These are phyloP conservation scores for Sporothrix curviconia DNA, from an alignment of 2,329 filamentous ascomycete genomes.

Conservation along the genomic window DNA sequence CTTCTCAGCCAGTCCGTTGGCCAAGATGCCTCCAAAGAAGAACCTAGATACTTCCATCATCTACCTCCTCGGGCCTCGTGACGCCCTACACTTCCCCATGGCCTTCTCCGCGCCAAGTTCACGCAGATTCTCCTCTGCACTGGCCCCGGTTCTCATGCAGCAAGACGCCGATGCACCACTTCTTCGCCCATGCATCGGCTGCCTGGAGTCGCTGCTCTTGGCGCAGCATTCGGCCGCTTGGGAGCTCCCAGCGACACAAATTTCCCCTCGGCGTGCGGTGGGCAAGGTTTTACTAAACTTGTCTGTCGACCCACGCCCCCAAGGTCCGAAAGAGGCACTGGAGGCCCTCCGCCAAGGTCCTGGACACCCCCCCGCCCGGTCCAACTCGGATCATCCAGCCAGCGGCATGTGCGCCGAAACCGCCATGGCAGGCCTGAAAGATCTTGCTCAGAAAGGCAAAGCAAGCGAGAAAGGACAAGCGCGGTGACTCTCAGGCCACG, in stretches of 20 bases:
- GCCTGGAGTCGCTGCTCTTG: constrained; percentile 81
- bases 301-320: constrained; percentile 79
- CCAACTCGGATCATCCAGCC: constrained; percentile 88
- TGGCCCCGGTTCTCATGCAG: constrained; percentile 76
- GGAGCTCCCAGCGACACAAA: constrained; percentile 75
- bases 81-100: constrained; percentile 76
- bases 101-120: constrained; percentile 90
- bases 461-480: constrained; percentile 63
- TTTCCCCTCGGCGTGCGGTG: constrained; percentile 80
- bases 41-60: constrained; percentile 81
- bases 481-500: constrained; percentile 44
- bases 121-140: constrained; percentile 79
- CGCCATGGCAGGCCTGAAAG: constrained; percentile 71
- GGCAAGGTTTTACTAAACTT: constrained; percentile 80
- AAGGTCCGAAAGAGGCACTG: constrained; percentile 88
- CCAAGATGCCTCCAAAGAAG: constrained; percentile 64
- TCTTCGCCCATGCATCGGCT: constrained; percentile 81
- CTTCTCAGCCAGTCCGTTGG: constrained; percentile 73
- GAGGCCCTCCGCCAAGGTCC: constrained; percentile 78
- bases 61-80: constrained; percentile 89
- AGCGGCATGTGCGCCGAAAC: constrained; percentile 95
- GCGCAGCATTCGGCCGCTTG: constrained; percentile 84
- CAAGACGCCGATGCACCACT: constrained; percentile 81
- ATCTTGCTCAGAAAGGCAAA: constrained; percentile 60
- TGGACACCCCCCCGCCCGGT: constrained; percentile 80